phyloP scores from a whole-genome alignment of 2,329 filamentous ascomycete species.

The Periconia macrospinosa region DNA sequence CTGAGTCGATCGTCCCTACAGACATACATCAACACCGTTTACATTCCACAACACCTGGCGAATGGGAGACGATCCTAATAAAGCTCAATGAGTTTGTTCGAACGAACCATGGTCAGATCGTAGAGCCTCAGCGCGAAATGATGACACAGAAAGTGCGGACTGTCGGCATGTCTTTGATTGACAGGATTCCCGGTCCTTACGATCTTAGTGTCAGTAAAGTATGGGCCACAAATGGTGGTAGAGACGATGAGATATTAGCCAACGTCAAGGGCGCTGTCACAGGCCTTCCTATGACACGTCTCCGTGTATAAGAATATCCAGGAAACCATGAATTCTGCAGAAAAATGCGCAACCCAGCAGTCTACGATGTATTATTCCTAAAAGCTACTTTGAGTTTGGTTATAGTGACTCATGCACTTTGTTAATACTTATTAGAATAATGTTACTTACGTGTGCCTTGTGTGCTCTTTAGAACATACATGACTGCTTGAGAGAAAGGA shows the following conservation, averaged over 20 bases:
- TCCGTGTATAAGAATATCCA: slow-evolving; percentile 1
- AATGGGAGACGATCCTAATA: slow-evolving; percentile 95
- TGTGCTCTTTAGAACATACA: no score
- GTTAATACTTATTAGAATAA: no score
- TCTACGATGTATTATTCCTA: no score
- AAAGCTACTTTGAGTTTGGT: no score
- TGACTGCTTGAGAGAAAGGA: no score
- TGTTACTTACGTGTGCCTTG: no score
- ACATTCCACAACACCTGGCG: slow-evolving; percentile 73
- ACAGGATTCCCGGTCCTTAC: slow-evolving; percentile 85
- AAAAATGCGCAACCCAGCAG: no score
- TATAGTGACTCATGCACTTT: no score
- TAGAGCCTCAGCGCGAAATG: slow-evolving; percentile 91
- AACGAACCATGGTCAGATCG: slow-evolving; percentile 88
- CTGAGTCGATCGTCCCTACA: slow-evolving; percentile 89
- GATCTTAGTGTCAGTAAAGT: slow-evolving; percentile 82
- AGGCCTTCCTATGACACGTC: slow-evolving; percentile 26
- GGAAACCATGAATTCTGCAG: neutral
- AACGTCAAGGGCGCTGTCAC: slow-evolving; percentile 27
- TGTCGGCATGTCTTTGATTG: slow-evolving; percentile 85
- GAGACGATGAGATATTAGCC: slow-evolving; percentile 37
- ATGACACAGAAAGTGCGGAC: slow-evolving; percentile 82
- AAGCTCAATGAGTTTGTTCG: slow-evolving; percentile 91
- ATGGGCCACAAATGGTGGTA: slow-evolving; percentile 80
- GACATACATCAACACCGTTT: slow-evolving; percentile 94